Percentiles rank a stretch among this genome's conserved stretches.
Evolutionary conservation across 352 stramenopile species (phyloP).

Genomic region (Pythium utonaiense): DNA sequence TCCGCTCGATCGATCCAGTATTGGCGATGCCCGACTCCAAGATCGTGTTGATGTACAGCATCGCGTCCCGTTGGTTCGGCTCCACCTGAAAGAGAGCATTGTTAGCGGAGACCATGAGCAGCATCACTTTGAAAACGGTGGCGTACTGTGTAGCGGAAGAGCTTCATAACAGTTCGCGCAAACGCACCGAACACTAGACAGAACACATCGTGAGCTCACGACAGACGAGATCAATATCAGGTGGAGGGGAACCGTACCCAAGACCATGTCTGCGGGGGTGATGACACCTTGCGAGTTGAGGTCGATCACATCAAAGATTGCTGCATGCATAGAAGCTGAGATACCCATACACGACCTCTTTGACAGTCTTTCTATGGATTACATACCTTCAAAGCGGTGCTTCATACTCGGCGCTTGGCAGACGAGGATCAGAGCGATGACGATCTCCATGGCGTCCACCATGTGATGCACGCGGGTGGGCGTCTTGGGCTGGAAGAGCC

Average conservation of each 20-base stretch:
- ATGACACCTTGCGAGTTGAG: conserved; percentile 30
- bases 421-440: conserved; percentile 56
- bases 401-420: conserved; percentile 58
- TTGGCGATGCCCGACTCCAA: conserved; percentile 29
- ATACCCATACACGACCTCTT: no score
- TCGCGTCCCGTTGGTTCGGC: conserved; percentile 32
- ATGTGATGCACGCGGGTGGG: conserved; percentile 58
- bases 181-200: conserved; percentile 42
- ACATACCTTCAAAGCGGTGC: conserved; percentile 48
- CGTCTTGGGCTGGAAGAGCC: conserved; percentile 49
- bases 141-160: conserved; percentile 46
- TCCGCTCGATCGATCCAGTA: conserved; percentile 29
- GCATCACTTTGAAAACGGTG: background rate
- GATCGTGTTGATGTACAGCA: conserved; percentile 40
- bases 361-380: background rate
- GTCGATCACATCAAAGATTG: conserved; percentile 64
- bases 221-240: background rate
- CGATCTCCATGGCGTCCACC: conserved; percentile 68
- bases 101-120: background rate
- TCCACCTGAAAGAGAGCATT: conserved; percentile 23
- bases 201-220: background rate
- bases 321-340: no score
- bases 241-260: conserved; percentile 23
- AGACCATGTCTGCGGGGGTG: conserved; percentile 39
- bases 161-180: conserved; percentile 47